Conservation (phyloP, 768 basidiomycete species). For the Leccinum sublutescens region DNA sequence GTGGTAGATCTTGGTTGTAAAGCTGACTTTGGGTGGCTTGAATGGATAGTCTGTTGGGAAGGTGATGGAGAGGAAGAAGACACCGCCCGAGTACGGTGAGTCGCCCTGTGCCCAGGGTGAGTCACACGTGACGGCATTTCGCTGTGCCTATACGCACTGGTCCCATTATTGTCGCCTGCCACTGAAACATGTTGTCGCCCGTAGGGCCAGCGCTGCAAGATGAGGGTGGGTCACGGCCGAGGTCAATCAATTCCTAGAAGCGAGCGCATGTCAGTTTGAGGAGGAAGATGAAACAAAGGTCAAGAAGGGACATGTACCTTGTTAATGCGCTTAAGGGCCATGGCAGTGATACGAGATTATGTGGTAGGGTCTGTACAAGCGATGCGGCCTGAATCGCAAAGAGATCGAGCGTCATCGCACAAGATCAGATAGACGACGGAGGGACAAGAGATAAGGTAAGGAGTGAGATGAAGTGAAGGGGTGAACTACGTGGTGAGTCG, state of each 20-base stretch:
- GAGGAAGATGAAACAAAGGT: not conserved
- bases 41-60: conserved; percentile 99
- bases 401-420: conserved; percentile 38
- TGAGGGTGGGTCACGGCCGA: conserved; percentile 98
- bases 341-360: conserved; percentile 33
- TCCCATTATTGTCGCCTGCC: conserved; percentile 99
- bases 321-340: conserved; percentile 99
- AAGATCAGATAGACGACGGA: conserved; percentile 29
- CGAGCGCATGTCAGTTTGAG: conserved; percentile 1
- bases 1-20: conserved; percentile 99
- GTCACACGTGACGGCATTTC: conserved; percentile 18
- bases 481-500: not conserved
- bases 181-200: conserved; percentile 98
- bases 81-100: conserved; percentile 97
- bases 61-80: conserved; percentile 94
- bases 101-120: conserved; percentile 63
- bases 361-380: conserved; percentile 15
- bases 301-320: conserved; percentile 55
- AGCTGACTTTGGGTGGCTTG: conserved; percentile 99
- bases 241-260: conserved; percentile 93
- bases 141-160: conserved; percentile 60
- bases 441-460: not conserved
- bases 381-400: conserved; percentile 14
- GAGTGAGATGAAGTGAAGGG: not conserved
- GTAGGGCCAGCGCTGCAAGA: conserved; percentile 99